phyloP scores from a whole-genome alignment of 192 early-diverging fungal genomes.

The Coemansia sp. region DNA sequence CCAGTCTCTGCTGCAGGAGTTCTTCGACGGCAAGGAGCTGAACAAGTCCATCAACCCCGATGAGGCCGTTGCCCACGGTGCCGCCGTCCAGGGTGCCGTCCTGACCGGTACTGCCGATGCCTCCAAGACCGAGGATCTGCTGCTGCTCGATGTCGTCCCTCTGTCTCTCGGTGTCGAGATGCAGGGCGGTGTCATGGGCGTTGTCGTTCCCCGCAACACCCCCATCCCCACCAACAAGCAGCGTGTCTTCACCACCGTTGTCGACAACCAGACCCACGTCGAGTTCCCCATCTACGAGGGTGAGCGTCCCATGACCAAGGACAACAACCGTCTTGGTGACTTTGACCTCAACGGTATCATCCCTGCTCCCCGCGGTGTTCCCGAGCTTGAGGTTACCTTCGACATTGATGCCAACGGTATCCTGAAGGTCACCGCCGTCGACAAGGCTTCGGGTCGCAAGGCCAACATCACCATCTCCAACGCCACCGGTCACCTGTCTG shows the following conservation, averaged over 20 bases:
- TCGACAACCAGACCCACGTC: conserved; percentile 83
- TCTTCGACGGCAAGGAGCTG: conserved; percentile 77
- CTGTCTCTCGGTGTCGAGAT: conserved; percentile 84
- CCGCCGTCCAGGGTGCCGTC: conserved; percentile 85
- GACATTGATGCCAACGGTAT: conserved; percentile 87
- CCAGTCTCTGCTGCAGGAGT: conserved; percentile 72
- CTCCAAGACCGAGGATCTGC: conserved; percentile 67
- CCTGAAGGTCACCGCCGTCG: conserved; percentile 86
- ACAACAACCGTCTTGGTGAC: conserved; percentile 88
- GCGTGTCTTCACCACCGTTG: conserved; percentile 79
- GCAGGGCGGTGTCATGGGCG: conserved; percentile 81
- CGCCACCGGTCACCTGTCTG: conserved; percentile 85
- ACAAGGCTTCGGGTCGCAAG: conserved; percentile 89
- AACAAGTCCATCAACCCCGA: conserved; percentile 94
- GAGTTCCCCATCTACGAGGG: conserved; percentile 86
- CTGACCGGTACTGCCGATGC: conserved; percentile 66
- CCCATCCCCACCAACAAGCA: conserved; percentile 79
- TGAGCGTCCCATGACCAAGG: conserved; percentile 84
- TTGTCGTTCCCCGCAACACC: conserved; percentile 82
- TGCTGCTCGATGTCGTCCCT: conserved; percentile 82
- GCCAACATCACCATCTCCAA: conserved; percentile 95
- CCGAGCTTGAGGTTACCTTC: conserved; percentile 81
- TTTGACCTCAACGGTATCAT: conserved; percentile 79
- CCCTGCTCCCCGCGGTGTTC: conserved; percentile 73
- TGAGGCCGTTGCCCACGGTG: conserved; percentile 93